phyloP scores from a whole-genome alignment of 345 rosid species.

The Eucalyptus cloeziana region DNA sequence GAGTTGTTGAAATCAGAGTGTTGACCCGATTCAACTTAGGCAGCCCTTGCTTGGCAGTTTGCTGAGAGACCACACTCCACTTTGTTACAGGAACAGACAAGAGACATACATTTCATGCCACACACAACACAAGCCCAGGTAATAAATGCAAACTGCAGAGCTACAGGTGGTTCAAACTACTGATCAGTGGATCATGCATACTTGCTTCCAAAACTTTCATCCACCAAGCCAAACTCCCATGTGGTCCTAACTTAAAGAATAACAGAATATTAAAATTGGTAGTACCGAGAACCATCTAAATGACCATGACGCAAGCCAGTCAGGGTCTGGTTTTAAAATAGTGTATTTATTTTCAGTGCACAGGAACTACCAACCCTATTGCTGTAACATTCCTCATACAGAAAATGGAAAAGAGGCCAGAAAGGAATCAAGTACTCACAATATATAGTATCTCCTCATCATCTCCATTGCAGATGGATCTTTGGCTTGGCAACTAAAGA shows the following conservation, averaged over 20 bases:
- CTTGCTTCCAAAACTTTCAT: background rate
- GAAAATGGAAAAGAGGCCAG: background rate
- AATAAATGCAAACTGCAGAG: background rate
- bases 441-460: slow-evolving; percentile 26
- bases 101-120: background rate
- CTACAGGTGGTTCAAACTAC: background rate
- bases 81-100: background rate
- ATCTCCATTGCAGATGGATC: slow-evolving; percentile 52
- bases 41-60: background rate
- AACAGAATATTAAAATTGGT: background rate
- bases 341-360: background rate
- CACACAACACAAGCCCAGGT: background rate
- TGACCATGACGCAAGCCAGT: no score
- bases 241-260: background rate
- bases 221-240: background rate
- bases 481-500: slow-evolving; percentile 60
- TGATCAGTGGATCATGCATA: background rate
- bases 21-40: background rate
- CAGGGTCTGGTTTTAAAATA: background rate
- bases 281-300: no score
- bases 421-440: slow-evolving; percentile 29
- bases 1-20: background rate
- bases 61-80: background rate
- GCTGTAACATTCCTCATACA: background rate
- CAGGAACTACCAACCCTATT: background rate